phyloP scores from a whole-genome alignment of 306 rosid species.

The Psophocarpus tetragonolobus region DNA sequence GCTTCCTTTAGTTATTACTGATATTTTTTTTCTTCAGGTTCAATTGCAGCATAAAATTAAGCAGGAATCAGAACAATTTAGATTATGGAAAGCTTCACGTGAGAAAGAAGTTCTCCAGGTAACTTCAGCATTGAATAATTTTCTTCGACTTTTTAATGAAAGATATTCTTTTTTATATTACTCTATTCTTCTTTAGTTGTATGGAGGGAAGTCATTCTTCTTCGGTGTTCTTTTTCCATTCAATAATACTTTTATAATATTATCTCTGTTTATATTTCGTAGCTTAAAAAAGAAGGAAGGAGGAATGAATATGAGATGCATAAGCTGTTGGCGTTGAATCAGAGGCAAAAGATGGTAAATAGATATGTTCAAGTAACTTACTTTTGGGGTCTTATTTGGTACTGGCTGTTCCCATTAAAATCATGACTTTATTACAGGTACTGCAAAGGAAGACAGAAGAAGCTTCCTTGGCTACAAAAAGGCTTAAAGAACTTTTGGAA shows the following conservation, averaged over 20 bases:
- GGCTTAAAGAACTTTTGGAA: conserved; percentile 90
- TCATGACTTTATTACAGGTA: conserved; percentile 51
- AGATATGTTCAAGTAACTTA: conserved; percentile 21
- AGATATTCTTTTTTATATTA: background rate
- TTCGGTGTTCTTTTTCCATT: background rate
- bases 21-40: conserved; percentile 53
- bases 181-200: background rate
- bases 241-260: background rate
- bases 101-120: conserved; percentile 99
- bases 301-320: conserved; percentile 98
- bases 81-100: conserved; percentile 90
- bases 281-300: conserved; percentile 98
- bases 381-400: conserved; percentile 16
- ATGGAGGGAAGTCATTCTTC: background rate
- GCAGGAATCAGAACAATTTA: conserved; percentile 96
- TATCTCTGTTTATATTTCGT: background rate
- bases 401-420: conserved; percentile 16
- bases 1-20: background rate
- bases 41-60: conserved; percentile 96
- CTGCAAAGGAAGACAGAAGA: conserved; percentile 98
- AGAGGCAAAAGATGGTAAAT: conserved; percentile 91
- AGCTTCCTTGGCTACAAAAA: conserved; percentile 89
- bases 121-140: conserved; percentile 14
- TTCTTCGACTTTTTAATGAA: background rate
- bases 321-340: conserved; percentile 88